Evolutionary conservation across 139 green algal genomes (phyloP), one percentile per base, ranked within the genome.

Genomic region (Closterium sp.): DNA sequence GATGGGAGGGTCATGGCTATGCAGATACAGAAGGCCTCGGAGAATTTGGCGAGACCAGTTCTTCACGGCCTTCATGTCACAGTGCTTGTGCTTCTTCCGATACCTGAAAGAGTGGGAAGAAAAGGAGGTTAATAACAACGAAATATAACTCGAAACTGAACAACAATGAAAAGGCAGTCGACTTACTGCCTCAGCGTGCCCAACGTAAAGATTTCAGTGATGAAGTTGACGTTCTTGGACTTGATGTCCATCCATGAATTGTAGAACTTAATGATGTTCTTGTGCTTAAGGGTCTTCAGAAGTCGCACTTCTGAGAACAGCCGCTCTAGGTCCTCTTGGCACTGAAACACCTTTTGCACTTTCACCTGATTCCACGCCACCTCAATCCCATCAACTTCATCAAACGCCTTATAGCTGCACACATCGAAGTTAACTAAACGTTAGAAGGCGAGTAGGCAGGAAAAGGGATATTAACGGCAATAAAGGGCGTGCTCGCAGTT

Each of bases 11-110:
- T 96, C 91, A 90, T 97, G 97, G 89, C 93, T 93, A 93, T 99
- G 98, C 89, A 99, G 96, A 92, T 99, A 99, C 19, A 99, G 96
- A 70, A 99, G 95, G 9, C 98, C 98, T 88, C 97, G 97, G 91
- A 99, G 95, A 31, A 99, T 99, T 95, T 99, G 98, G 96, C 98
- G 98, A 2, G 97, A 97, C 98, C 98, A 99, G 9, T 97, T 98
- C 94, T 98, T 98, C 32, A 99, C 97, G 13, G 98, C 98, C 92
- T 98, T 97, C 62, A 97, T 91, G 93, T 98, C 97, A 29, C 98
- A 94, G 92, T 98, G 93, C 95, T 98, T 98, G 95, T 99, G 98
- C 89, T 97, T 97, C 92, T 98, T 98, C 79, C 98, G 97, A 91
- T 99, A 99, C 95, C 89, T 90, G 88, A 30, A 30, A 79, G 1